Conservation (phyloP, 2,329 filamentous ascomycete genomes). For the Alternaria arborescens region DNA sequence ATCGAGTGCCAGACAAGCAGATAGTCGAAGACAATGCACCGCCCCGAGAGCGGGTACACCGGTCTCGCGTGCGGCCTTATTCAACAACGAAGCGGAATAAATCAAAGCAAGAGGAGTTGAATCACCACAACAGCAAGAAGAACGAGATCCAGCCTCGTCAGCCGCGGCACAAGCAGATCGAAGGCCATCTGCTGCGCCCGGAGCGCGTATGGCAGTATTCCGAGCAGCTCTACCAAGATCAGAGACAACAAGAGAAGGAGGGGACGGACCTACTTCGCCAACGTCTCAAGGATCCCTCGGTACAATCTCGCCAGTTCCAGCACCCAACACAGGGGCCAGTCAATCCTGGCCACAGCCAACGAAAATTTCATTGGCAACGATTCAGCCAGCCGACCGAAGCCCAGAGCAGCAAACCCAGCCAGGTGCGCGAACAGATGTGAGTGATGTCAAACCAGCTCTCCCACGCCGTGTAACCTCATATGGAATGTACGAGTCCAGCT, state of each 20-base stretch:
- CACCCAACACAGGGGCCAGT: neutral
- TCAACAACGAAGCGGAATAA: neutral
- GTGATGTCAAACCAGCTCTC: neutral
- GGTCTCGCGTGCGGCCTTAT: neutral
- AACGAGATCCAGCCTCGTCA: neutral
- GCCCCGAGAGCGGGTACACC: neutral
- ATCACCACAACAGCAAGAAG: neutral
- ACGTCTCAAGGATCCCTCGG: neutral
- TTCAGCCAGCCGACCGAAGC: neutral
- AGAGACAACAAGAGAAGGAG: neutral
- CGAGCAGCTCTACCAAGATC: neutral
- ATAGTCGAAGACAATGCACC: neutral
- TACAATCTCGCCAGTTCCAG: neutral
- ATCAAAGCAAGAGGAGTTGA: neutral
- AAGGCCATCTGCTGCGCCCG: neutral
- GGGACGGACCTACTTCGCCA: neutral
- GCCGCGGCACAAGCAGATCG: neutral
- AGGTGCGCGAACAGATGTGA: neutral
- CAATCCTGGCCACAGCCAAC: neutral
- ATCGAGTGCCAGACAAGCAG: neutral
- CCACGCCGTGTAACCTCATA: slow-evolving; percentile 3
- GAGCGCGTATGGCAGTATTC: neutral
- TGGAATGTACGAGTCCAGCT: slow-evolving; percentile 1
- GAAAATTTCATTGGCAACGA: neutral
- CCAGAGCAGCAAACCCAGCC: neutral